Conservation (phyloP, 202 grass and related monocot species). For the Eragrostis tef region DNA sequence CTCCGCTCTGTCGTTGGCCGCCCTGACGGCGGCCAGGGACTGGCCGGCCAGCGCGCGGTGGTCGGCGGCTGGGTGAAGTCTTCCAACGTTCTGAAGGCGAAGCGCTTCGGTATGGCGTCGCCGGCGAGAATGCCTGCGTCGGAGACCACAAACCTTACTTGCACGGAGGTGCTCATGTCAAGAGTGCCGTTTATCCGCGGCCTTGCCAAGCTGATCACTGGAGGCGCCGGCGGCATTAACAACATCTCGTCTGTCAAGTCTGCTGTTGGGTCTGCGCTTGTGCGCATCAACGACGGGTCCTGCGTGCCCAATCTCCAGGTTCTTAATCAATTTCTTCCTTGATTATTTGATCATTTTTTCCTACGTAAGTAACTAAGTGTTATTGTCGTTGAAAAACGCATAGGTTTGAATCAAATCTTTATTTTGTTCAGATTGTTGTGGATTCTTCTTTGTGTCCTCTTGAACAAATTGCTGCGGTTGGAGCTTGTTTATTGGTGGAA, state of each 20-base stretch:
- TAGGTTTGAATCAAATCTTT: not conserved
- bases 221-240: not conserved
- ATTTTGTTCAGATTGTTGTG: constrained; percentile 56
- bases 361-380: not conserved
- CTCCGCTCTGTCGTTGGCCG: constrained; percentile 52
- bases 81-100: constrained; percentile 38
- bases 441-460: constrained; percentile 57
- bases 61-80: constrained; percentile 71
- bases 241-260: not conserved
- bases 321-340: not conserved
- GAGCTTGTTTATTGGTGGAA: constrained; percentile 61
- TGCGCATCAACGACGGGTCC: constrained; percentile 69
- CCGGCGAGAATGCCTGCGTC: not conserved
- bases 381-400: not conserved
- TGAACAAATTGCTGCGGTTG: constrained; percentile 50
- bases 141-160: constrained; percentile 35
- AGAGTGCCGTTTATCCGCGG: constrained; percentile 55
- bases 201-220: constrained; percentile 43
- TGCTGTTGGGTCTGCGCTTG: not conserved
- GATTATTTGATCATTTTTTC: not conserved
- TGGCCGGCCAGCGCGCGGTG: constrained; percentile 48
- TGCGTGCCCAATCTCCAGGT: constrained; percentile 65
- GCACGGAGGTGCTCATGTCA: constrained; percentile 48
- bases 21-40: constrained; percentile 39
- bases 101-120: not conserved